Base-by-base conservation (phyloP, 1,284 basidiomycete genomes). In the Malassezia nana region DNA sequence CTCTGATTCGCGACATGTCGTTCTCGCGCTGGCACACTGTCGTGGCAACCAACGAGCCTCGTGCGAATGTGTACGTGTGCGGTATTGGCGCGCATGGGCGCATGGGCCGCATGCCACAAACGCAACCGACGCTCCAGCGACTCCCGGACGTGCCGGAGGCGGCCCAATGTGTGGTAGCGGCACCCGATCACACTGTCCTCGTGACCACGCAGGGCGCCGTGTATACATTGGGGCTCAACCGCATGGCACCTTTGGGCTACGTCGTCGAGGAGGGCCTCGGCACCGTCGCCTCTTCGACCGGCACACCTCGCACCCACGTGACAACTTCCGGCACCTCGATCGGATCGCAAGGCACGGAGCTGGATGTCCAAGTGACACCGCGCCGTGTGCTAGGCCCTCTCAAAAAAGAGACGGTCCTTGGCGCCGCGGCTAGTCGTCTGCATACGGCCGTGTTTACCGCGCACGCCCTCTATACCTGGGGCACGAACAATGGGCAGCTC, bases 101-200 rank as follows among this genome's bases (percentile, higher is more conserved):
- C 15, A 78, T 91, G 1, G 90, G 89, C 0, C 79, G 81, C 10
- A 79, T 80, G 4, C 81, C 86, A 30, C 85, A 89, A 64, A 88
- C 86, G 4, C 87, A 92, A 69, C 85, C 87, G 60, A 78, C 78
- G 3, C 76, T 81, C 18, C 78, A 85, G 20, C 82, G 83, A 0
- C 76, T 89, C 13, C 75, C 80, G 1, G 82, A 83, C 54, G 78
- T 79, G 10, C 73, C 80, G 33, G 78, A 80, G 47, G 71, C 79
- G 1, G 78, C 81, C 3, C 48, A 42, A 2, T 44, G 44, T 4
- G 81, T 95, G 40, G 88, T 90, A 0, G 78, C 91, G 1, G 92
- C 87, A 2, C 90, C 90, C 69, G 92, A 98, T 67, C 94, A 98
- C 72, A 92, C 91, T 0, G 80, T 96, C 18, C 85, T 84, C 0